Conservation (phyloP, 2,329 filamentous ascomycete species). For the Huntiella abstrusa region DNA sequence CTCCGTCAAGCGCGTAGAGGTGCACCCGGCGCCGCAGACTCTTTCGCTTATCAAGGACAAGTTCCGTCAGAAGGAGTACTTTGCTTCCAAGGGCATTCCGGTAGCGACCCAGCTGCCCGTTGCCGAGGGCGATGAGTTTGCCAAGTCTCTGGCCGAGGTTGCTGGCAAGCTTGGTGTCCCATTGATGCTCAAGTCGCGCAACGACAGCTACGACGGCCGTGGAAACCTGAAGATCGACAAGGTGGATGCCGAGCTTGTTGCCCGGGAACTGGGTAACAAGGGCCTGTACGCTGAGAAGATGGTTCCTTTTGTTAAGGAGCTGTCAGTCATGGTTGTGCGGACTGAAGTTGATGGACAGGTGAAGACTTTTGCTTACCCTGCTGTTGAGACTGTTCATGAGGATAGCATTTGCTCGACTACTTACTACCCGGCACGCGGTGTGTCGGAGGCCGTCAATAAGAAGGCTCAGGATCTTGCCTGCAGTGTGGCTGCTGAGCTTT, state of each 20-base stretch:
- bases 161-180: conserved; percentile 55
- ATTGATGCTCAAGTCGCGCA: conserved; percentile 82
- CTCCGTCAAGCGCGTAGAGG: conserved; percentile 32
- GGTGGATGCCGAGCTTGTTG: conserved; percentile 37
- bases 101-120: conserved; percentile 54
- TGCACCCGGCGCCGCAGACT: conserved; percentile 72
- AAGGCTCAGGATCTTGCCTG: conserved; percentile 59
- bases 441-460: conserved; percentile 39
- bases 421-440: conserved; percentile 62
- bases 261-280: conserved; percentile 43
- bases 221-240: conserved; percentile 37
- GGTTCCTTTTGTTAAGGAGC: conserved; percentile 66
- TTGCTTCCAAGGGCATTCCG: conserved; percentile 47
- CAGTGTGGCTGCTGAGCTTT: conserved; percentile 60
- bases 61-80: conserved; percentile 69
- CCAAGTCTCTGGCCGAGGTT: conserved; percentile 42
- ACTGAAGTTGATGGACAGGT: conserved; percentile 44
- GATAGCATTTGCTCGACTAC: conserved; percentile 89
- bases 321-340: conserved; percentile 88
- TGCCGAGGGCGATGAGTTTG: conserved; percentile 32
- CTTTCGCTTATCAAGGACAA: conserved; percentile 87
- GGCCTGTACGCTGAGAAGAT: conserved; percentile 80
- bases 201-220: conserved; percentile 81
- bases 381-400: conserved; percentile 87
- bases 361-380: conserved; percentile 54